phyloP scores from a whole-genome alignment of 2,329 filamentous ascomycete species.

The Monilinia laxa region DNA sequence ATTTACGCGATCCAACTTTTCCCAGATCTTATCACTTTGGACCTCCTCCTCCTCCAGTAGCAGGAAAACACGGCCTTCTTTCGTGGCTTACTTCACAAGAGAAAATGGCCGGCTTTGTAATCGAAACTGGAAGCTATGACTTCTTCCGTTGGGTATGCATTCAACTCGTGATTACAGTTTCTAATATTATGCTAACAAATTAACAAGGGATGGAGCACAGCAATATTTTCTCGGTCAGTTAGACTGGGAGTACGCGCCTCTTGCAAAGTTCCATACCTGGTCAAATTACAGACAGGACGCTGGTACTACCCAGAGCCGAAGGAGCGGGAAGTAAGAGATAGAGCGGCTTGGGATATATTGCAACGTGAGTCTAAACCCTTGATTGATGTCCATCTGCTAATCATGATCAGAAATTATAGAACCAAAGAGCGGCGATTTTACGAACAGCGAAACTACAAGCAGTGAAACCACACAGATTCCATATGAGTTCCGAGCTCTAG shows the following conservation, averaged over 20 bases:
- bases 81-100: constrained; percentile 14
- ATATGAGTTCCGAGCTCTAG: constrained; percentile 7
- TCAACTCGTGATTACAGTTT: background rate
- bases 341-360: background rate
- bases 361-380: background rate
- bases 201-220: constrained; percentile 12
- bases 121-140: background rate
- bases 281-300: background rate
- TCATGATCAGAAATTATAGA: background rate
- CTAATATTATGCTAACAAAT: background rate
- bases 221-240: constrained; percentile 11
- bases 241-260: background rate
- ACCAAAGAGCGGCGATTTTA: background rate
- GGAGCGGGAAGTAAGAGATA: background rate
- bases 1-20: background rate
- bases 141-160: constrained; percentile 14
- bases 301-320: background rate
- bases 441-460: background rate
- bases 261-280: constrained; percentile 7
- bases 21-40: background rate
- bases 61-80: constrained; percentile 7
- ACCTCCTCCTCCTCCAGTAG: constrained; percentile 11
- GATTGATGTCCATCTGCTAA: background rate
- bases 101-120: background rate
- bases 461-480: background rate